phyloP scores from a whole-genome alignment of 768 basidiomycete species.

The Kwoniella dendrophila region DNA sequence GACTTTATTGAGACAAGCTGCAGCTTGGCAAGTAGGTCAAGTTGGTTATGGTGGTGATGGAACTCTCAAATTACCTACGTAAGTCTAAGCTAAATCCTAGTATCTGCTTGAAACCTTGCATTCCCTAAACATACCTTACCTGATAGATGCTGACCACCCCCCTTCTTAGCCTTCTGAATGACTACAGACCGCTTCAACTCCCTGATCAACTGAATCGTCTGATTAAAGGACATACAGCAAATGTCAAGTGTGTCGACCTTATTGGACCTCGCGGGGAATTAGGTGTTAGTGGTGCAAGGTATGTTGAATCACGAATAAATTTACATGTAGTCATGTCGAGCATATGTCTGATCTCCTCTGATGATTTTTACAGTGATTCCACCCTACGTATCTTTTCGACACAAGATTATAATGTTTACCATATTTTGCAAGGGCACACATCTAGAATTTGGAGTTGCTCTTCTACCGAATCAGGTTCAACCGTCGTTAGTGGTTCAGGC shows the following conservation, averaged over 20 bases:
- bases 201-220: constrained; percentile 33
- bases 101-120: neutral
- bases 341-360: no score
- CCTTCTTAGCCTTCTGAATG: constrained; percentile 40
- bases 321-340: neutral
- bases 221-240: constrained; percentile 40
- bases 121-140: neutral
- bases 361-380: no score
- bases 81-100: no score
- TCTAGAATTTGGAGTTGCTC: constrained; percentile 51
- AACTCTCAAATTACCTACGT: constrained; percentile 31
- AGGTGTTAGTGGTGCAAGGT: constrained; percentile 50
- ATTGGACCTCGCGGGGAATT: constrained; percentile 29
- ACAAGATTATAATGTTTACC: constrained; percentile 17
- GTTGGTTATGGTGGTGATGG: constrained; percentile 11
- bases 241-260: constrained; percentile 49
- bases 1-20: constrained; percentile 49
- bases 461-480: constrained; percentile 9
- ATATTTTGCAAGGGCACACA: constrained; percentile 44
- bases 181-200: constrained; percentile 43
- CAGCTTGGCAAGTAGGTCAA: constrained; percentile 46
- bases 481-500: constrained; percentile 44
- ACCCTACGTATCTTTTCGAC: constrained; percentile 49
- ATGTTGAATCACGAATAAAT: neutral
- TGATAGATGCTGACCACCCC: constrained; percentile 12